These are phyloP conservation scores for Claviceps quebecensis DNA, from an alignment of 2,329 filamentous ascomycete genomes.

Conservation along the genomic window DNA sequence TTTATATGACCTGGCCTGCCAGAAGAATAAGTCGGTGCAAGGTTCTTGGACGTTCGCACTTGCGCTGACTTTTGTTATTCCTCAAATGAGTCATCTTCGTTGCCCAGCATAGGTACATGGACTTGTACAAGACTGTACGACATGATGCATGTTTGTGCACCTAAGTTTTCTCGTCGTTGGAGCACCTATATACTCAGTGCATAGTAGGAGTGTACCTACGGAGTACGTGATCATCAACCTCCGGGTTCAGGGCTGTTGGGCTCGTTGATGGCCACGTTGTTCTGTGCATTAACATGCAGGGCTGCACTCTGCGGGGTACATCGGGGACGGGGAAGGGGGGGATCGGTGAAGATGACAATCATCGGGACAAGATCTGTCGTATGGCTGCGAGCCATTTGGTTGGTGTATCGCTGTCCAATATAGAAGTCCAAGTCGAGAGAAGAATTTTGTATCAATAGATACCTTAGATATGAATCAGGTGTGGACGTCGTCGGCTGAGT, in stretches of 20 bases:
- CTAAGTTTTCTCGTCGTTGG: neutral
- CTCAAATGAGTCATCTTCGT: neutral
- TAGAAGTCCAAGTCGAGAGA: neutral
- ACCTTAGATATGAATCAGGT: neutral
- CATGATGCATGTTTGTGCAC: neutral
- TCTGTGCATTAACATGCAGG: neutral
- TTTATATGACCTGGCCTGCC: neutral
- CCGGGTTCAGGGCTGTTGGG: neutral
- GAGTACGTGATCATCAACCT: neutral
- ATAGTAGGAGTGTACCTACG: neutral
- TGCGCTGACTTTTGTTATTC: neutral
- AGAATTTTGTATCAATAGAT: neutral
- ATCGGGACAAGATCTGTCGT: neutral
- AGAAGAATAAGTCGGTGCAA: neutral
- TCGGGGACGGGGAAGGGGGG: neutral
- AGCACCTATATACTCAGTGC: neutral
- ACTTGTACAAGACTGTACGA: neutral
- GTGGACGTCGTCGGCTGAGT: neutral
- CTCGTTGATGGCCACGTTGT: slow-evolving; percentile 1
- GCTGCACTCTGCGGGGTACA: neutral
- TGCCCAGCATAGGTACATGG: neutral
- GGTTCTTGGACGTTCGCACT: neutral
- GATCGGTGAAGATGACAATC: neutral
- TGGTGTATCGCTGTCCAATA: neutral
- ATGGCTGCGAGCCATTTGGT: neutral